Evolutionary conservation across 1,284 basidiomycete genomes (phyloP), one percentile per base, ranked within the genome.

Genomic region (Trichosporon coremiiforme): DNA sequence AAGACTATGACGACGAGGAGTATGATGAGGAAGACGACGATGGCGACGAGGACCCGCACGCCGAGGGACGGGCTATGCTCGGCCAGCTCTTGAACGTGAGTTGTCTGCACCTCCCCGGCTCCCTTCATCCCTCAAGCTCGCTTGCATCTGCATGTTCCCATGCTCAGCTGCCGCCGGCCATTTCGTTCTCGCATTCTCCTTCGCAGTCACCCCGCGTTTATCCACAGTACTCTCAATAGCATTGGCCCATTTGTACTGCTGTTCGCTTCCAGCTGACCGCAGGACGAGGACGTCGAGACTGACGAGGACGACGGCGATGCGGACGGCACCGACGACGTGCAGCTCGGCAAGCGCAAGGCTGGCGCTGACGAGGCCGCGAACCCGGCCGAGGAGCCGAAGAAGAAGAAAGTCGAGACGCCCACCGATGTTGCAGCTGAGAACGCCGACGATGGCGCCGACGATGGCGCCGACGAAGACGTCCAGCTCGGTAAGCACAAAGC

Each of bases 341-440:
- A 69, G 31, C 68, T 69, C 25, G 68, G 71, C 38, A 74, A 75
- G 67, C 71, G 73, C 57, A 75, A 75, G 67, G 73, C 70, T 50
- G 67, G 64, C 29, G 69, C 38, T 15, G 67, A 22, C 2, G 70
- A 73, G 10, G 72, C 57, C 38, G 70, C 22, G 4, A 68, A 67
- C 31, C 63, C 64, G n/a, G 67, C n/a, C 13, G 45, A 68, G 20
- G 64, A 57, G 55, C 68, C 68, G 5, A 63, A 65, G 65, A 67
- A 65, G 64, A 67, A 71, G 60, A 64, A 64, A 50, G 22, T 35
- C 25, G 70, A 70, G 31, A 41, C 63, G 22, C n/a, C 38, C 50
- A 55, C 53, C 29, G 66, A 66, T 25, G 41, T 66, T 47, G 60
- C 38, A 4, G 66, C 53, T 6, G 57, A 60, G 41, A 29, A 13